A percentile compares a stretch with the other conserved stretches of the same genome.
phyloP scores from a whole-genome alignment of 2,329 filamentous ascomycete genomes.

The Aspergillus fumigatiaffinis region DNA sequence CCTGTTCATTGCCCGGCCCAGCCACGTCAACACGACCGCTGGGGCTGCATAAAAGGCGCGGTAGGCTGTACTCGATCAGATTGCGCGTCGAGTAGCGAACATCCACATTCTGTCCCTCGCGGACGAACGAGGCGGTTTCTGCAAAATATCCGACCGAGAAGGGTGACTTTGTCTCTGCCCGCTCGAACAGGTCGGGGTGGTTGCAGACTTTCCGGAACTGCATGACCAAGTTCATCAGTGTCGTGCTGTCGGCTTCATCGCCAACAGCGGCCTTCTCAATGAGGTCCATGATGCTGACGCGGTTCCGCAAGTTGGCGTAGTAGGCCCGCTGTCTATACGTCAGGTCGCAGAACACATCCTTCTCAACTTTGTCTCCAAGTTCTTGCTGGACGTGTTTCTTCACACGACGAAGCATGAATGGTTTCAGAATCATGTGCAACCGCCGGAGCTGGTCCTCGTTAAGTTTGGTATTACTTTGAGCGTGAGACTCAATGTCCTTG shows the following conservation, averaged over 20 bases:
- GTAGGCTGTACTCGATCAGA: conserved; percentile 77
- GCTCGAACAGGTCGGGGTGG: conserved; percentile 93
- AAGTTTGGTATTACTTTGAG: conserved; percentile 98
- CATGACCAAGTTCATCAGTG: conserved; percentile 99
- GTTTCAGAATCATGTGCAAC: conserved; percentile 97
- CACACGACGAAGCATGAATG: conserved; percentile 98
- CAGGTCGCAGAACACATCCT: conserved; percentile 92
- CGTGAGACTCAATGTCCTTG: conserved; percentile 84
- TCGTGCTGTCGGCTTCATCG: conserved; percentile 91
- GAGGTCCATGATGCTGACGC: conserved; percentile 97
- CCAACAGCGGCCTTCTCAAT: conserved; percentile 95
- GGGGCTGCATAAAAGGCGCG: conserved; percentile 76
- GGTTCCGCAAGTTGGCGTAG: conserved; percentile 88
- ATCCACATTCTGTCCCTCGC: conserved; percentile 75
- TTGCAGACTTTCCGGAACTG: conserved; percentile 99
- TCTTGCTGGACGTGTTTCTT: conserved; percentile 99
- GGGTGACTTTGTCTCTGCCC: conserved; percentile 84
- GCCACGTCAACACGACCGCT: conserved; percentile 72
- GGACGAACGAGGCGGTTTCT: conserved; percentile 90
- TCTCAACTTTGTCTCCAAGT: conserved; percentile 96
- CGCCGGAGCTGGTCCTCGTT: conserved; percentile 97
- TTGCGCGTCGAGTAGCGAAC: conserved; percentile 87
- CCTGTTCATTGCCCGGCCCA: conserved; percentile 66
- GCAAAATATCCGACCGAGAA: conserved; percentile 82
- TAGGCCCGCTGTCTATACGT: conserved; percentile 94